These are phyloP conservation scores for Calonectria leucothoes DNA, from an alignment of 2,329 filamentous ascomycete species.

Conservation along the genomic window DNA sequence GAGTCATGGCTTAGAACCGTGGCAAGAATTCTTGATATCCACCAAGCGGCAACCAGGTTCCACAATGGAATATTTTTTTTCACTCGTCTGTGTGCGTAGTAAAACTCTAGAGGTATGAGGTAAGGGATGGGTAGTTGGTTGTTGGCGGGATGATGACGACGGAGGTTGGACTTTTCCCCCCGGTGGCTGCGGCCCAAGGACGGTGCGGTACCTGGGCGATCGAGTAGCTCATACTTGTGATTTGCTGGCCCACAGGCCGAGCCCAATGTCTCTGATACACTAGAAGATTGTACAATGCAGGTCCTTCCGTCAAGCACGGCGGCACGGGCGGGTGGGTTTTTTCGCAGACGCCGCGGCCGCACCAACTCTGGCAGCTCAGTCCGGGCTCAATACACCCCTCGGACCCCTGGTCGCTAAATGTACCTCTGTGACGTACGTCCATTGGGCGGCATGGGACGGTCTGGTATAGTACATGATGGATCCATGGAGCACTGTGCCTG, in stretches of 20 bases:
- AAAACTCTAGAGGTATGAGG: conserved; percentile 38
- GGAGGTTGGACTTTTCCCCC: background rate
- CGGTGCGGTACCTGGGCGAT: conserved; percentile 28
- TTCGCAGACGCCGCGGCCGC: conserved; percentile 37
- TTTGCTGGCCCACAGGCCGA: background rate
- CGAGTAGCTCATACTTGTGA: conserved; percentile 24
- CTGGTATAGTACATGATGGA: conserved; percentile 7
- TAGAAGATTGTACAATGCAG: background rate
- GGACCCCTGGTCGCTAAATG: background rate
- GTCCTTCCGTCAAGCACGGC: conserved; percentile 24
- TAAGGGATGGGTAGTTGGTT: conserved; percentile 29
- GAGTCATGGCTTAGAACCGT: conserved; percentile 39
- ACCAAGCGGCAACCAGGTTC: conserved; percentile 35
- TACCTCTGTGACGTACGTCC: conserved; percentile 17
- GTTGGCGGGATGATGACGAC: conserved; percentile 32
- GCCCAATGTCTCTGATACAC: conserved; percentile 27
- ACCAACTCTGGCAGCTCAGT: conserved; percentile 21
- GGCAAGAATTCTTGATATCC: conserved; percentile 37
- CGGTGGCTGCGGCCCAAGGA: background rate
- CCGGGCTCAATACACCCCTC: background rate
- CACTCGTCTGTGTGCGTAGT: conserved; percentile 20
- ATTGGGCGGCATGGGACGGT: background rate
- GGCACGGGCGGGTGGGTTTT: conserved; percentile 37
- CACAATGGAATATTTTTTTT: conserved; percentile 26
- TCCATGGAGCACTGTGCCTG: background rate